These are phyloP conservation scores for Rhexocercosporidium sp. DNA, from an alignment of 2,329 filamentous ascomycete genomes.

Conservation along the genomic window DNA sequence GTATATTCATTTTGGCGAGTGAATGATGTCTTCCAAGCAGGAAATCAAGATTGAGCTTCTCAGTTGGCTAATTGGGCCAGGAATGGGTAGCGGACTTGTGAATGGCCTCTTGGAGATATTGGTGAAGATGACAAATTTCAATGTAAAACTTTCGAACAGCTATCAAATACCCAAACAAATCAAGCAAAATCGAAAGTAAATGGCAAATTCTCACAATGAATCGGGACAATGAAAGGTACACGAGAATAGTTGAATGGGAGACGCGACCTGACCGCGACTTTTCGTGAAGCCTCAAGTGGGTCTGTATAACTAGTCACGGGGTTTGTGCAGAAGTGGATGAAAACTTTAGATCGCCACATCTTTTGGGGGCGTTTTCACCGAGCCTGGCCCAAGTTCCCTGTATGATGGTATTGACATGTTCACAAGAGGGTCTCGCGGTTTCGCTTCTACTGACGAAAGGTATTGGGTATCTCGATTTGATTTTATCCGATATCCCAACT, in stretches of 20 bases:
- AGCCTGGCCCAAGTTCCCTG: no score
- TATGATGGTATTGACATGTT: neutral
- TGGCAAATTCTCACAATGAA: neutral
- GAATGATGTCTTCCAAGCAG: neutral
- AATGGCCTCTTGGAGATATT: neutral
- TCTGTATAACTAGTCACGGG: neutral
- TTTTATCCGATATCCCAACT: slow-evolving; percentile 7
- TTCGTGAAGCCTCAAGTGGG: neutral
- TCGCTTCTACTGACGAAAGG: neutral
- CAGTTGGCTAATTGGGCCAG: neutral
- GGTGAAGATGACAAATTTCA: neutral
- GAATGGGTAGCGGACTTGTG: neutral
- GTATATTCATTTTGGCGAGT: neutral
- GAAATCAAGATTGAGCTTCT: neutral
- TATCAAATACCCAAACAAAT: neutral
- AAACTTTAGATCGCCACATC: no score
- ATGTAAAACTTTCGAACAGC: neutral
- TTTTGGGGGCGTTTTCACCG: no score
- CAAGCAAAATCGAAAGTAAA: neutral
- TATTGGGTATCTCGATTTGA: neutral
- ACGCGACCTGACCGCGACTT: neutral
- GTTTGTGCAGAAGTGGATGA: no score
- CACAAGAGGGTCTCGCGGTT: neutral
- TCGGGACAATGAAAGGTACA: neutral
- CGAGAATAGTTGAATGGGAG: neutral